Conservation (phyloP, 164 flowering plant species). For the Umbilicus rupestris region DNA sequence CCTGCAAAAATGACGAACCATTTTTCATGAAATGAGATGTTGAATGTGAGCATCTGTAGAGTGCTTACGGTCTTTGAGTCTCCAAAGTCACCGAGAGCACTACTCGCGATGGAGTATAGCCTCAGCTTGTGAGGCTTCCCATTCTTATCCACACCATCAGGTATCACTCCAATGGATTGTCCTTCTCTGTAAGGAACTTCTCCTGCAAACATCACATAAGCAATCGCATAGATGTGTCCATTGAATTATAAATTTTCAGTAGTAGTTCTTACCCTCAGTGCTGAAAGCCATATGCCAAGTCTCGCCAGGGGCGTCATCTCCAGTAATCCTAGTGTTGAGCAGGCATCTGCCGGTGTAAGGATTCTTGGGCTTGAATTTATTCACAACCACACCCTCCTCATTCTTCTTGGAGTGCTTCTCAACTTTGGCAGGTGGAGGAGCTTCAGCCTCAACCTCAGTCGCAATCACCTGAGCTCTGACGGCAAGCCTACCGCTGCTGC, state of each 20-base stretch:
- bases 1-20: constrained; percentile 29
- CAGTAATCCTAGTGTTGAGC: constrained; percentile 91
- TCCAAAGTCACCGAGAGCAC: constrained; percentile 98
- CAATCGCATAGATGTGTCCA: not conserved
- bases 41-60: not conserved
- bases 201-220: constrained; percentile 32
- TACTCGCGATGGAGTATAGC: constrained; percentile 95
- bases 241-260: too few species aligned
- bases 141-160: constrained; percentile 87
- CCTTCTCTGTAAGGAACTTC: constrained; percentile 95
- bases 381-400: constrained; percentile 79
- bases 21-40: not conserved
- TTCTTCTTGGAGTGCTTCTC: constrained; percentile 69
- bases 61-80: constrained; percentile 88
- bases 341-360: constrained; percentile 82
- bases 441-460: constrained; percentile 20
- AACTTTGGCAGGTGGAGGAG: constrained; percentile 30
- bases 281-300: constrained; percentile 99
- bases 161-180: constrained; percentile 82
- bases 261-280: constrained; percentile 82
- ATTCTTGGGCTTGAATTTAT: constrained; percentile 78
- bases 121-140: constrained; percentile 97
- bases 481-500: constrained; percentile 34
- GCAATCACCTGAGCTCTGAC: constrained; percentile 88
- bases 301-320: constrained; percentile 98